Percentiles rank a stretch among this genome's conserved stretches.
phyloP scores from a whole-genome alignment of 2,329 filamentous ascomycete species.

The Colletotrichum lupini region DNA sequence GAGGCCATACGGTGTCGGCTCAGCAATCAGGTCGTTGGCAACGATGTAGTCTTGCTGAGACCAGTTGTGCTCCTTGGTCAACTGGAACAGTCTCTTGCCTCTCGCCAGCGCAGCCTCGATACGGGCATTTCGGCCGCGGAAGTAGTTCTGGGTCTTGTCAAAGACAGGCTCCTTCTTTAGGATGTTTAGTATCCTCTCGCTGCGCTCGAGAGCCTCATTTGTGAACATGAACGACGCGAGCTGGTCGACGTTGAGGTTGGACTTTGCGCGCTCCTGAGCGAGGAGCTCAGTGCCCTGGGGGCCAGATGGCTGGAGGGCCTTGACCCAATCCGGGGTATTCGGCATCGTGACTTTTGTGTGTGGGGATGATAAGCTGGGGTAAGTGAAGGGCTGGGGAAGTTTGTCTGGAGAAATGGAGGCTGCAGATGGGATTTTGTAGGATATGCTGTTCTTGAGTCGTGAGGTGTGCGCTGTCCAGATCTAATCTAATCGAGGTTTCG shows the following conservation, averaged over 20 bases:
- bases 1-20: slow-evolving; percentile 79
- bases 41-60: slow-evolving; percentile 68
- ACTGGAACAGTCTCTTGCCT: slow-evolving; percentile 75
- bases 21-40: slow-evolving; percentile 77
- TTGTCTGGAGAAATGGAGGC: slow-evolving; percentile 1
- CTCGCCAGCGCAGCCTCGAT: slow-evolving; percentile 77
- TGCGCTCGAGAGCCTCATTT: slow-evolving; percentile 70
- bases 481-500: slow-evolving; percentile 18
- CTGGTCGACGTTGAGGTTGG: slow-evolving; percentile 73
- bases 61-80: slow-evolving; percentile 78
- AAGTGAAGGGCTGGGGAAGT: not conserved
- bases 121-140: slow-evolving; percentile 74
- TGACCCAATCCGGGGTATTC: slow-evolving; percentile 39
- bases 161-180: slow-evolving; percentile 77
- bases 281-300: slow-evolving; percentile 78
- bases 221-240: slow-evolving; percentile 78
- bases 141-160: slow-evolving; percentile 83
- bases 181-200: slow-evolving; percentile 70
- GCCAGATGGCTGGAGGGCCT: slow-evolving; percentile 55
- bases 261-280: slow-evolving; percentile 73
- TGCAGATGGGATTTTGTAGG: slow-evolving; percentile 21
- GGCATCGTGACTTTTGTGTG: slow-evolving; percentile 22
- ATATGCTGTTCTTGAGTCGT: not conserved
- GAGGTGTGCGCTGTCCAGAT: slow-evolving; percentile 17
- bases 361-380: not conserved